A percentile compares a stretch with the other conserved stretches of the same genome.
Conservation (phyloP, 495 filamentous ascomycete genomes). For the Chaetomidium leptoderma region DNA sequence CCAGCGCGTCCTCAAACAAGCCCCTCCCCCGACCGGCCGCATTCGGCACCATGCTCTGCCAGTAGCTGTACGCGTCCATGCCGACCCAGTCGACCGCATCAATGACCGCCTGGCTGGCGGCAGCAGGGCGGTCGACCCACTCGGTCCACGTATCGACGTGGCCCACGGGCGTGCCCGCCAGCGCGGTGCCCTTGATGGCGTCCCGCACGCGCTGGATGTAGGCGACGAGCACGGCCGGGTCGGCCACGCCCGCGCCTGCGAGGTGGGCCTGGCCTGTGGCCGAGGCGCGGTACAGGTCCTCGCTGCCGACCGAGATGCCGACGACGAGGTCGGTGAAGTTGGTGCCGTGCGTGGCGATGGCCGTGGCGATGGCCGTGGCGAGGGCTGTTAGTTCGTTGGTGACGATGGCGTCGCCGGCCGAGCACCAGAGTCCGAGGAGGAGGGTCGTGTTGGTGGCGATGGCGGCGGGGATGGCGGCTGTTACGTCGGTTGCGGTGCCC, state of each 20-base stretch:
- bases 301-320: constrained; percentile 84
- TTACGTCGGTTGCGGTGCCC: constrained; percentile 53
- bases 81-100: constrained; percentile 71
- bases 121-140: constrained; percentile 76
- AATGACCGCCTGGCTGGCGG: constrained; percentile 65
- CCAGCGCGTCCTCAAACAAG: constrained; percentile 61
- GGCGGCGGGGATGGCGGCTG: constrained; percentile 72
- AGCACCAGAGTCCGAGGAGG: constrained; percentile 75
- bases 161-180: constrained; percentile 59
- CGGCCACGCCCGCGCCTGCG: constrained; percentile 31
- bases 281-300: constrained; percentile 80
- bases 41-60: constrained; percentile 62
- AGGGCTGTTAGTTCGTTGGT: constrained; percentile 67
- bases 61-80: constrained; percentile 72
- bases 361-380: constrained; percentile 57
- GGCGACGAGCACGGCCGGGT: constrained; percentile 53
- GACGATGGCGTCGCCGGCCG: constrained; percentile 59
- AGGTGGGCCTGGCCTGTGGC: not conserved
- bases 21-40: constrained; percentile 54
- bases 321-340: constrained; percentile 60
- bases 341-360: constrained; percentile 59
- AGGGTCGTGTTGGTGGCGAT: constrained; percentile 67
- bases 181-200: constrained; percentile 54
- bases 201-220: constrained; percentile 64
- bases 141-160: constrained; percentile 93